Conservation (phyloP, 2,329 filamentous ascomycete species). For the Teratosphaeria nubilosa region DNA sequence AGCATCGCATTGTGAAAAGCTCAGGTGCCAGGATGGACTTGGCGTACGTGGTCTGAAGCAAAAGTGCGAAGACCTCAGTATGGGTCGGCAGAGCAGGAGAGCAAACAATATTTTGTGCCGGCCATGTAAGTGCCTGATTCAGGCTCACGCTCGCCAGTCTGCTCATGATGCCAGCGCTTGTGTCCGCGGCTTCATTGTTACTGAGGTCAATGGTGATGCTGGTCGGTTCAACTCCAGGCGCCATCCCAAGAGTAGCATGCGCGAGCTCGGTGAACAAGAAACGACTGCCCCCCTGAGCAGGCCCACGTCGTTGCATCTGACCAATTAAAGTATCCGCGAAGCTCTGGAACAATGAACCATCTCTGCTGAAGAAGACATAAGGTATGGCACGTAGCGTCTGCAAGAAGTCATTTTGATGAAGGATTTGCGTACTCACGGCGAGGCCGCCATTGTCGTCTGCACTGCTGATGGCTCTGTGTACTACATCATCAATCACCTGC, state of each 20-base stretch:
- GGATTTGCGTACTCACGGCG: slow-evolving; percentile 56
- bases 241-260: slow-evolving; percentile 55
- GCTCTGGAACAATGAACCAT: slow-evolving; percentile 56
- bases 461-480: slow-evolving; percentile 66
- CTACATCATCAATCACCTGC: slow-evolving; percentile 60
- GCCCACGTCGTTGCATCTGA: slow-evolving; percentile 52
- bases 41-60: slow-evolving; percentile 68
- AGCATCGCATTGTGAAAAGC: slow-evolving; percentile 23
- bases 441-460: slow-evolving; percentile 62
- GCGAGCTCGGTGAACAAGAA: slow-evolving; percentile 71
- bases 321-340: slow-evolving; percentile 65
- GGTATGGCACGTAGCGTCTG: slow-evolving; percentile 57
- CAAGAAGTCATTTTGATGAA: slow-evolving; percentile 58
- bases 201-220: slow-evolving; percentile 52
- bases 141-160: slow-evolving; percentile 10
- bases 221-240: slow-evolving; percentile 47
- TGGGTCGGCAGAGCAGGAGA: slow-evolving; percentile 56
- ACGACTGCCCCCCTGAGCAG: slow-evolving; percentile 41
- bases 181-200: slow-evolving; percentile 37
- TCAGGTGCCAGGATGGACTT: slow-evolving; percentile 53
- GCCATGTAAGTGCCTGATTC: slow-evolving; percentile 39
- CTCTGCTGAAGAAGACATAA: slow-evolving; percentile 63
- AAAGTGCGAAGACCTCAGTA: slow-evolving; percentile 61
- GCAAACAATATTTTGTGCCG: slow-evolving; percentile 61
- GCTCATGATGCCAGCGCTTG: slow-evolving; percentile 32